Evolutionary conservation across 495 filamentous ascomycete genomes (phyloP).

Genomic region (Tuber melanosporum): DNA sequence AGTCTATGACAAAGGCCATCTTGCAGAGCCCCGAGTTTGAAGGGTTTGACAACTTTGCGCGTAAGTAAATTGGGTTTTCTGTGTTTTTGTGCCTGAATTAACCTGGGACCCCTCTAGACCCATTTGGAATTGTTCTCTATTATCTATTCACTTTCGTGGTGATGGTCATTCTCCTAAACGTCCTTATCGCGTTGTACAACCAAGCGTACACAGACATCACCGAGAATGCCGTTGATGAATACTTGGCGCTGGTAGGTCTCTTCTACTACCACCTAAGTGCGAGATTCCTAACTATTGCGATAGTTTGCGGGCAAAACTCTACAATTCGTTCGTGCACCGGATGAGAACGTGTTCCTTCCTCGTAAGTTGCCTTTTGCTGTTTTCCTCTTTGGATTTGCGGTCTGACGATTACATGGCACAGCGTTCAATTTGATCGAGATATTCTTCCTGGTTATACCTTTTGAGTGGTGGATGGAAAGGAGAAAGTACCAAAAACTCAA

Average conservation of each 20-base stretch:
- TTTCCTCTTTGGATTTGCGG: neutral
- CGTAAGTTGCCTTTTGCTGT: constrained; percentile 45
- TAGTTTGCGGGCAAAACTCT: constrained; percentile 79
- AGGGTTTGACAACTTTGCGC: constrained; percentile 68
- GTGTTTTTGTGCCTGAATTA: constrained; percentile 71
- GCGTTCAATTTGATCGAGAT: constrained; percentile 90
- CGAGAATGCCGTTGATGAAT: constrained; percentile 89
- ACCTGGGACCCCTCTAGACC: constrained; percentile 63
- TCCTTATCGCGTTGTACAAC: constrained; percentile 95
- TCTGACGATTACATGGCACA: constrained; percentile 7
- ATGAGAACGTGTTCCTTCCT: constrained; percentile 96
- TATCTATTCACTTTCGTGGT: constrained; percentile 97
- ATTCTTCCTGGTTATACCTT: constrained; percentile 65
- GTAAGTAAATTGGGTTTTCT: constrained; percentile 46
- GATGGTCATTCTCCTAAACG: constrained; percentile 82
- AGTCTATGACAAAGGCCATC: constrained; percentile 82
- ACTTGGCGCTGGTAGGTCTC: constrained; percentile 62
- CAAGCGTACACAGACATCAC: constrained; percentile 94
- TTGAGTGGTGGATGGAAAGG: constrained; percentile 90
- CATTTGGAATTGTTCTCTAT: constrained; percentile 84
- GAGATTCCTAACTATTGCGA: constrained; percentile 20
- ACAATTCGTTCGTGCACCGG: constrained; percentile 90
- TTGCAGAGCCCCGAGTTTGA: constrained; percentile 87
- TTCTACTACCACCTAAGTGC: neutral
- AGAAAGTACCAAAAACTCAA: constrained; percentile 68